phyloP scores from a whole-genome alignment of 768 basidiomycete species.

The Tylopilus felleus region DNA sequence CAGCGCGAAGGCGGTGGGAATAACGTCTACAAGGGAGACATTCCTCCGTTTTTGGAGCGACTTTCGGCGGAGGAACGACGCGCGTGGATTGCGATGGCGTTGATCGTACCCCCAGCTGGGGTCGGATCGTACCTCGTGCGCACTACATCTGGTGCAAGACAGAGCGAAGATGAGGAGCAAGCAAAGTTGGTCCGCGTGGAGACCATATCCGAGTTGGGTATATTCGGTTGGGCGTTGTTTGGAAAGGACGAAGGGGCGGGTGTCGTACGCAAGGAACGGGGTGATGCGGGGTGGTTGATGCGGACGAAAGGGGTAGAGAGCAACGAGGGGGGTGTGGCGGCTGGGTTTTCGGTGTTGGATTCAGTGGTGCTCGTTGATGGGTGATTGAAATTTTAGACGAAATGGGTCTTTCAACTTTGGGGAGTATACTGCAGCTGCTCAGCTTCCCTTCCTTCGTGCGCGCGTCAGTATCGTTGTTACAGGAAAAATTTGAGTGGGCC shows the following conservation, averaged over 20 bases:
- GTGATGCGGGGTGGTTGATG: conserved; percentile 77
- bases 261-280: conserved; percentile 46
- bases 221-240: conserved; percentile 89
- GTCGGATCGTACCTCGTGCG: conserved; percentile 73
- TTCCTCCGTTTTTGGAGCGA: conserved; percentile 68
- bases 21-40: conserved; percentile 85
- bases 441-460: no score
- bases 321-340: conserved; percentile 53
- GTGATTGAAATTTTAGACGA: not conserved
- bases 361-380: conserved; percentile 55
- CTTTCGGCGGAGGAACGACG: conserved; percentile 60
- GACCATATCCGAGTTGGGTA: conserved; percentile 86
- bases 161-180: not conserved
- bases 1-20: conserved; percentile 99
- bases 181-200: conserved; percentile 50
- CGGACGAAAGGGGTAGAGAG: conserved; percentile 88
- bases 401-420: not conserved
- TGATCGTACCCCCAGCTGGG: conserved; percentile 76
- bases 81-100: conserved; percentile 95
- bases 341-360: conserved; percentile 73
- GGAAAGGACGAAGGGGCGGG: conserved; percentile 38
- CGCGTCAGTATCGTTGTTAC: no score
- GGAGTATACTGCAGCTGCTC: no score
- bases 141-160: conserved; percentile 41
- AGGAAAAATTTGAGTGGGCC: no score